Evolutionary conservation across 768 basidiomycete species (phyloP).

Genomic region (Amanita rubescens): DNA sequence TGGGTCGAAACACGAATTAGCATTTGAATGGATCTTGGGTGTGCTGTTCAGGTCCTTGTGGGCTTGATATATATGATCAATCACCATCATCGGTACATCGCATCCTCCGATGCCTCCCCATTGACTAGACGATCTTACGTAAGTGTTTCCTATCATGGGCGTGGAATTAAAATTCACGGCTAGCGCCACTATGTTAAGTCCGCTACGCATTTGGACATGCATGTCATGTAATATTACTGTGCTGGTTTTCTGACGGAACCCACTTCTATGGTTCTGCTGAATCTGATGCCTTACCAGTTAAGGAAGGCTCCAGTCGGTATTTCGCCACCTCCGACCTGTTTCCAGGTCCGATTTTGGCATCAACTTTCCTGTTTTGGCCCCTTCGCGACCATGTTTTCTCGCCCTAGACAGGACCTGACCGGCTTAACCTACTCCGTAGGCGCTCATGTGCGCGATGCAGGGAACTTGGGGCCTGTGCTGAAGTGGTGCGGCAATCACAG

Average conservation of each 20-base stretch:
- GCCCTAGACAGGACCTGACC: neutral
- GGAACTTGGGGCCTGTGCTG: too few relatives aligned
- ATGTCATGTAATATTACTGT: too few relatives aligned
- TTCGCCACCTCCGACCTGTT: neutral
- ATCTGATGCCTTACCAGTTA: constrained; percentile 1
- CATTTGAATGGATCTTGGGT: neutral
- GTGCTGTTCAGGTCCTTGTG: neutral
- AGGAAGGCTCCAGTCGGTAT: neutral
- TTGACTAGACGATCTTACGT: neutral
- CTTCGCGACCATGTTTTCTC: neutral
- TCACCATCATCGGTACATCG: neutral
- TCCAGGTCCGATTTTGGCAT: neutral
- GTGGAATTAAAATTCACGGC: too few relatives aligned
- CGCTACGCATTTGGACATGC: too few relatives aligned
- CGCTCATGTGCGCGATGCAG: neutral
- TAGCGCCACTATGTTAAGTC: too few relatives aligned
- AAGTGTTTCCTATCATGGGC: neutral
- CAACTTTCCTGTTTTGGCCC: constrained; percentile 6
- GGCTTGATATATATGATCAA: neutral
- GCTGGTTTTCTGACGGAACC: too few relatives aligned
- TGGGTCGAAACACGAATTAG: too few relatives aligned
- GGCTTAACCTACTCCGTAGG: neutral
- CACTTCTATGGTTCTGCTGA: neutral
- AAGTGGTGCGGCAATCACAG: neutral
- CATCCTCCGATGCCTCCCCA: neutral